These are phyloP conservation scores for Aphanomyces stellatus DNA, from an alignment of 352 stramenopile genomes.

Conservation along the genomic window DNA sequence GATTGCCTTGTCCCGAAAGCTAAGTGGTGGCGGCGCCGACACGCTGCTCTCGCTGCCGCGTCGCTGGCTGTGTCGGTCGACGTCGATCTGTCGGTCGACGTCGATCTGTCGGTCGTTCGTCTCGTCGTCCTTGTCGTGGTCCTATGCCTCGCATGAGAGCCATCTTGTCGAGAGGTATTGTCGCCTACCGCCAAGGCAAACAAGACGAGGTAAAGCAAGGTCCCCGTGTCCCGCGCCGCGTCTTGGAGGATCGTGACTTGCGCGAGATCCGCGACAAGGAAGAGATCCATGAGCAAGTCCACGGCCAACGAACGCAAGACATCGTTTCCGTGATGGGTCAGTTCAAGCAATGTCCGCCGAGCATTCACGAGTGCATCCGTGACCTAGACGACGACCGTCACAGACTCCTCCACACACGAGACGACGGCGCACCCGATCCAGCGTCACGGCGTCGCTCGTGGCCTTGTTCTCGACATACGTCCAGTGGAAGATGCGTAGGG, in stretches of 20 bases:
- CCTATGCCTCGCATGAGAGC: too few species aligned
- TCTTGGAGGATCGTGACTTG: constrained; percentile 76
- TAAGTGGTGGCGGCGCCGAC: too few species aligned
- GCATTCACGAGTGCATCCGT: constrained; percentile 57
- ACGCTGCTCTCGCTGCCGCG: not conserved
- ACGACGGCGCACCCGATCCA: constrained; percentile 28
- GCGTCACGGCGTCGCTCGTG: constrained; percentile 46
- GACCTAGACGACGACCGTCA: constrained; percentile 24
- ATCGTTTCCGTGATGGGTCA: constrained; percentile 45
- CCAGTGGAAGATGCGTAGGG: constrained; percentile 59
- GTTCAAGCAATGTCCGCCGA: constrained; percentile 48
- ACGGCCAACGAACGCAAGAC: constrained; percentile 46
- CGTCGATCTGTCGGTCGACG: too few species aligned
- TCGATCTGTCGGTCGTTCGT: too few species aligned
- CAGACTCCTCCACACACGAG: too few species aligned
- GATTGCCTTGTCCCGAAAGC: constrained; percentile 36
- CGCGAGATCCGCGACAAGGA: constrained; percentile 56
- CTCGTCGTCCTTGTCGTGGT: too few species aligned
- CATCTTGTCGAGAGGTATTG: too few species aligned
- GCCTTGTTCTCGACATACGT: constrained; percentile 43
- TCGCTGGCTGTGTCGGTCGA: too few species aligned
- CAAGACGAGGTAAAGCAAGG: constrained; percentile 56
- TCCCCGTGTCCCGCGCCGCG: constrained; percentile 62
- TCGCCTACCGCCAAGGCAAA: constrained; percentile 27
- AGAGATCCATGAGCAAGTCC: constrained; percentile 69